Conservation (phyloP, 257 asterid species). For the Solanum pennellii region DNA sequence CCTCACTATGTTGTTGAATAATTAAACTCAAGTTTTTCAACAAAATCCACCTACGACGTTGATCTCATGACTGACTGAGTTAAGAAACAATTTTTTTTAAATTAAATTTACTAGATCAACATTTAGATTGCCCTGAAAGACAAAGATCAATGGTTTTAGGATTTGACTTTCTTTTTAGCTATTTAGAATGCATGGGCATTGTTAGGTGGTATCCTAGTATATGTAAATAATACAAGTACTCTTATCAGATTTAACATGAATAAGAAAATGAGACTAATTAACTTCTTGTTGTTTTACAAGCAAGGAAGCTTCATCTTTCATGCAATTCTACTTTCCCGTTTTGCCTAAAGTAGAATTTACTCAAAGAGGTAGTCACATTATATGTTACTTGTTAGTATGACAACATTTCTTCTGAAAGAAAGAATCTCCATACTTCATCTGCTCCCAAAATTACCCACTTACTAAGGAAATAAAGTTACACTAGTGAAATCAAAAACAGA, state of each 20-base stretch:
- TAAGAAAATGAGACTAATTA: background rate
- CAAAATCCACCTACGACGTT: background rate
- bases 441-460: background rate
- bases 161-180: background rate
- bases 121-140: background rate
- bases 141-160: background rate
- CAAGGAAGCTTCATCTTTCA: background rate
- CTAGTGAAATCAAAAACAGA: background rate
- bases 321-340: background rate
- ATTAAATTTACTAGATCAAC: background rate
- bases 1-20: background rate
- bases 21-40: background rate
- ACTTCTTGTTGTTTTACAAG: background rate
- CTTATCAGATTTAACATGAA: background rate
- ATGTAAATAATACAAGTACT: background rate
- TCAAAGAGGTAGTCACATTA: background rate
- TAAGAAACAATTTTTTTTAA: background rate
- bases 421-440: background rate
- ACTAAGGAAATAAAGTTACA: background rate
- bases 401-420: background rate
- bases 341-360: background rate
- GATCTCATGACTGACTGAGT: background rate
- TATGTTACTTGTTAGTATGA: background rate
- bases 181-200: background rate
- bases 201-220: background rate